A percentile compares a stretch with the other conserved stretches of the same genome.
Evolutionary conservation across 2,329 filamentous ascomycete species (phyloP).

Genomic region (Stachybotrys chartarum): DNA sequence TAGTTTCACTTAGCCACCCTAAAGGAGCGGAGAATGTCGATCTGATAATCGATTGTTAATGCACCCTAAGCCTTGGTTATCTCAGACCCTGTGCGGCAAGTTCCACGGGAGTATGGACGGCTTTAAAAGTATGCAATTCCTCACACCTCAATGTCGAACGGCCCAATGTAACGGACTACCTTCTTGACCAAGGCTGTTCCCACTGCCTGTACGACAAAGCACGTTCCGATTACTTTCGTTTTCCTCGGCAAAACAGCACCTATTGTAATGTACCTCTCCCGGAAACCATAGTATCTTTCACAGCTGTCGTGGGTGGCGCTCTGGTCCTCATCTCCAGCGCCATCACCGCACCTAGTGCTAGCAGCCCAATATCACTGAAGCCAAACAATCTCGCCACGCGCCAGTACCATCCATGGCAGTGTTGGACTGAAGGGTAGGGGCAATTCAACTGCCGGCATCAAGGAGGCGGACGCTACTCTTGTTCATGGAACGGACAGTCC

Average conservation of each 20-base stretch:
- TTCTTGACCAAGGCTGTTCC: too few relatives aligned
- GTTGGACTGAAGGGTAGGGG: background rate
- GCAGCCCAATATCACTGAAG: background rate
- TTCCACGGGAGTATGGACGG: too few relatives aligned
- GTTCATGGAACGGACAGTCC: slow-evolving; percentile 1
- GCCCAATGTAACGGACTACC: background rate
- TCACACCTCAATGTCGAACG: background rate
- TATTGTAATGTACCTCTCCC: too few relatives aligned
- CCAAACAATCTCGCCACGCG: background rate
- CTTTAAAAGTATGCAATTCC: background rate
- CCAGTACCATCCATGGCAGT: background rate
- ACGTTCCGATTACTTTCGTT: too few relatives aligned
- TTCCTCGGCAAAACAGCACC: too few relatives aligned
- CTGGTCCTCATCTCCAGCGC: background rate
- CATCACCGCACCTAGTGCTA: background rate
- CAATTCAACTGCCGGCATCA: background rate
- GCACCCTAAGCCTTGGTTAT: background rate
- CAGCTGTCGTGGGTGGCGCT: background rate
- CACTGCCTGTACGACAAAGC: too few relatives aligned
- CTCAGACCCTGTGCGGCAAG: too few relatives aligned
- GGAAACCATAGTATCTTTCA: background rate
- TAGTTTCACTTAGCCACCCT: background rate
- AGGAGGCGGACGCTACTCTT: background rate
- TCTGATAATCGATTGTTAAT: background rate
- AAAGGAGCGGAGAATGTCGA: background rate